Evolutionary conservation across 1,284 basidiomycete species (phyloP).

Genomic region (Cerrena zonata): DNA sequence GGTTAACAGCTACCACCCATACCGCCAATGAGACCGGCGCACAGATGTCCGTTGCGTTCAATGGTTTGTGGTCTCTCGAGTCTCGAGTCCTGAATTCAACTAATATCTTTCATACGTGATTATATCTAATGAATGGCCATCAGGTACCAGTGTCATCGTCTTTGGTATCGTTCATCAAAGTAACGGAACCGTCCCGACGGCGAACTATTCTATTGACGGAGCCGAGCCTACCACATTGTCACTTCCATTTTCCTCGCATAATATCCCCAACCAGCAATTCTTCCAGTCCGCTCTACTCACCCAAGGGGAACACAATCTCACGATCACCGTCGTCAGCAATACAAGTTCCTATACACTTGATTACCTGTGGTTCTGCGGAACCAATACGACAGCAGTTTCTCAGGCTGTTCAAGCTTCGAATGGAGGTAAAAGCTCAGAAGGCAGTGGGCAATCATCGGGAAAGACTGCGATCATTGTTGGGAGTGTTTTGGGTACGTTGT

Average conservation of each 20-base stretch:
- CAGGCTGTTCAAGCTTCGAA: slow-evolving; percentile 9
- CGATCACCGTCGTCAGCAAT: slow-evolving; percentile 32
- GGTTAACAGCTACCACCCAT: slow-evolving; percentile 13
- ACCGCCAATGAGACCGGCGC: slow-evolving; percentile 16
- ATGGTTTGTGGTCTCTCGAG: slow-evolving; percentile 23
- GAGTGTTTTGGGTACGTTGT: slow-evolving; percentile 13
- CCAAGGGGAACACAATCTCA: slow-evolving; percentile 30
- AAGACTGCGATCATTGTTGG: slow-evolving; percentile 10
- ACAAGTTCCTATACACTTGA: slow-evolving; percentile 35
- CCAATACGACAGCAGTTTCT: slow-evolving; percentile 9
- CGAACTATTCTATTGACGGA: slow-evolving; percentile 35
- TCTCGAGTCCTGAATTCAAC: too few relatives aligned
- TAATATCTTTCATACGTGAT: not conserved
- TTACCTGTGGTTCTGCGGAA: slow-evolving; percentile 30
- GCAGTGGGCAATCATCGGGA: not conserved
- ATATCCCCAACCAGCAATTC: slow-evolving; percentile 37
- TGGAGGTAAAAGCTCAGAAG: too few relatives aligned
- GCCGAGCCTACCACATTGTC: slow-evolving; percentile 27
- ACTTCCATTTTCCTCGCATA: slow-evolving; percentile 28
- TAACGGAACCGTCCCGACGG: slow-evolving; percentile 34
- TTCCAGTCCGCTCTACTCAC: slow-evolving; percentile 32
- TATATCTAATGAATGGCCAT: not conserved
- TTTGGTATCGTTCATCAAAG: slow-evolving; percentile 38
- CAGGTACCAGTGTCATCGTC: slow-evolving; percentile 39
- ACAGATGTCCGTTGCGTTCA: slow-evolving; percentile 30